Evolutionary conservation across 176 grass and related monocot species (phyloP).

Genomic region (Lolium perenne): DNA sequence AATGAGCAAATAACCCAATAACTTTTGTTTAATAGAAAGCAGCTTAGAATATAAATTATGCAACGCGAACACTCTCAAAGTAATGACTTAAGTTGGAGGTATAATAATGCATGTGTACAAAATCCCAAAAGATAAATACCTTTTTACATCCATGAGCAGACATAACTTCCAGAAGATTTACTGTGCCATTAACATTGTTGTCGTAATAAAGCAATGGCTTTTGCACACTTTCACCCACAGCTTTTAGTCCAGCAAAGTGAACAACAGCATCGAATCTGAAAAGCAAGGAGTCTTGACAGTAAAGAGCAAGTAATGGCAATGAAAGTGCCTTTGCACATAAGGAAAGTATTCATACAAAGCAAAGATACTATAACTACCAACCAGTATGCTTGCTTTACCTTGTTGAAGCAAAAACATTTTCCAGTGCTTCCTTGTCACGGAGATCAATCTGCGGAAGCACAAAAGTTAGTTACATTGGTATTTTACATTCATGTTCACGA

Average conservation of each 20-base stretch:
- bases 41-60: constrained; percentile 31
- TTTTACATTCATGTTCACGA: neutral
- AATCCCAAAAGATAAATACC: constrained; percentile 56
- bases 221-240: constrained; percentile 92
- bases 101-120: constrained; percentile 6
- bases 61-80: constrained; percentile 1
- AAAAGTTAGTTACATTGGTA: constrained; percentile 25
- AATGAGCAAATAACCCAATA: neutral
- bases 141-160: constrained; percentile 87
- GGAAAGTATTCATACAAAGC: constrained; percentile 17
- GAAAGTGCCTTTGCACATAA: constrained; percentile 3
- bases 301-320: neutral
- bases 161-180: constrained; percentile 98
- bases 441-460: constrained; percentile 78
- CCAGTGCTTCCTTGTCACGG: constrained; percentile 74
- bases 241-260: constrained; percentile 96
- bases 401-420: constrained; percentile 76
- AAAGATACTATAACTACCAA: neutral
- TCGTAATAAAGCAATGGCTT: constrained; percentile 96
- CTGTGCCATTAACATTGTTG: constrained; percentile 74
- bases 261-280: constrained; percentile 94
- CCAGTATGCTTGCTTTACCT: constrained; percentile 51
- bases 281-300: neutral
- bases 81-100: neutral
- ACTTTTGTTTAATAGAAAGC: constrained; percentile 21